Base-by-base conservation (phyloP, 164 flowering plant genomes). In the Pachysandra terminalis region DNA sequence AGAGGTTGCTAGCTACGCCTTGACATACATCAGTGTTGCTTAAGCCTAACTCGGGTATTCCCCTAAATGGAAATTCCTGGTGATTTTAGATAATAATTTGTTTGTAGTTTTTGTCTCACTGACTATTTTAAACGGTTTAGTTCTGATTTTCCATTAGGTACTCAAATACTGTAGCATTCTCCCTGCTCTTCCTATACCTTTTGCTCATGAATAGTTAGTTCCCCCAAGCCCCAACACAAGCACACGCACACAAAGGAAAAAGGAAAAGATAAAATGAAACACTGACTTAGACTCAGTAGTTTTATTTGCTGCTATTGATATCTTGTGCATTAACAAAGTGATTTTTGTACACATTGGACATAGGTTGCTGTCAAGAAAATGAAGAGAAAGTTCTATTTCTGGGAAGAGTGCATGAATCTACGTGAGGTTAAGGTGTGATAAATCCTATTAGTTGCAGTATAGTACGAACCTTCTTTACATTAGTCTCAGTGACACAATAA, bases 341-440 rank as follows among this genome's bases (percentile, higher is more conserved):
- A 53, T 35, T 24, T 14, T 65, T 21, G 13, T 73, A 28, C 62
- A 26, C 59, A 19, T 66, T 57, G 19, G 3, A 65, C 56, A 59
- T 69, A 92, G 98, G 98, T 92, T 86, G 98, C 98, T 52, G 84
- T 92, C n/a, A 92, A 92, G 78, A 92, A 85, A 76, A 88, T 92
- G 98, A 92, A 90, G 78, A 87, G 93, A 59, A 90, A 85, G 77
- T 92, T 80, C 67, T 90, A 78, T 68, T 81, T 68, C 61, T 92
- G 98, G 98, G 96, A 90, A 67, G 98, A 90, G 68, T 89, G 94
- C 68, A 64, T 86, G 74, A 86, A 83, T 74, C 79, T 92, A 65
- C 81, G 96, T 54, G 98, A 92, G 84, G 86, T 90, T 24, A 90
- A 88, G 96, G 98, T 88, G 71, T 65, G 75, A 26, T 26, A 66